Base-by-base conservation (phyloP, 345 rosid genomes). In the Lepidium didymum region DNA sequence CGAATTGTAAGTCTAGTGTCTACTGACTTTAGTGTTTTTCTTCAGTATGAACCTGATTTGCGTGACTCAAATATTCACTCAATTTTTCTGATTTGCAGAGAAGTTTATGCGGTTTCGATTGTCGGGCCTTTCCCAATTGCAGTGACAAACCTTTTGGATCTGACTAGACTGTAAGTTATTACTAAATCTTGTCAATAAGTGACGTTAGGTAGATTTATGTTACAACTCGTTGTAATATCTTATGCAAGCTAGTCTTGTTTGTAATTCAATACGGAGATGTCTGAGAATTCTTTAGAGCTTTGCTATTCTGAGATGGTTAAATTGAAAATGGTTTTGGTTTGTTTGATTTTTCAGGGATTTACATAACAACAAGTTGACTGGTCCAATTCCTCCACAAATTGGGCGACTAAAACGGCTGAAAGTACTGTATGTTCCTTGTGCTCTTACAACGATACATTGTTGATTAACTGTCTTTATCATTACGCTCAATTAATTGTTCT, bases 61-160 rank as follows among this genome's bases (percentile, higher is more conserved):
- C 25, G 40, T 73, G 19, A n/a, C 41, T 63, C 14, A 55, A 13
- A 11, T 49, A 18, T 38, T 62, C 42, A 18, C 62, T 51, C 44
- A 33, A 41, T 57, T 23, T 33, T 1, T 70, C 29, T 55, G 57
- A 42, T 56, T 72, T 77, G 45, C 88, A 90, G 98, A 86, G 96
- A 88, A 81, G 97, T 90, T 57, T 93, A 93, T 50, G 98, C 96
- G 2, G 98, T 93, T 57, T 93, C 98, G 0, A 90, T 93, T 56
- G 96, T 93, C 40, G 98, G 97, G 69, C 97, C 96, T 49, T 93
- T 93, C 70, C 98, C 98, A 10, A 86, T 90, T 68, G 97, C 98
- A 50, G 97, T 93, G 13, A 90, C 98, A 64, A 93, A 88, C 82
- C 82, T 93, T 77, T 77, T 93, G 83, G 97, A 93, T 80, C 79